A percentile compares a stretch with the other conserved stretches of the same genome.
phyloP scores from a whole-genome alignment of 805 yeast species.

The Sporopachydermia lactativora region DNA sequence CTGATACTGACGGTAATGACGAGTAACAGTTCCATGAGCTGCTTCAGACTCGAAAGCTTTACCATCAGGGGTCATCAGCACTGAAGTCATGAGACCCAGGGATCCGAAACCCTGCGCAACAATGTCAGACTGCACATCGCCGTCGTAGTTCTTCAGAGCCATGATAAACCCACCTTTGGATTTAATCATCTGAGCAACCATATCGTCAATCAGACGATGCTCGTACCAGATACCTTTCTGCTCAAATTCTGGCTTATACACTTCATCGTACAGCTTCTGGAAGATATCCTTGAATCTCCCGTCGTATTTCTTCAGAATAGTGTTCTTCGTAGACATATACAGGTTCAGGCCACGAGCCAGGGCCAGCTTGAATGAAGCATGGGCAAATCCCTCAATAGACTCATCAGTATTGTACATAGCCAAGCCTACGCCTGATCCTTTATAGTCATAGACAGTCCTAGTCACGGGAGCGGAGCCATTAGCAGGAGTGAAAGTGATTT shows the following conservation, averaged over 20 bases:
- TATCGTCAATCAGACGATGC: conserved; percentile 74
- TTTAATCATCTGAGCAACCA: conserved; percentile 83
- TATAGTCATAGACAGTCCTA: conserved; percentile 44
- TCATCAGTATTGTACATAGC: conserved; percentile 80
- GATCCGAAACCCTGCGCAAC: conserved; percentile 85
- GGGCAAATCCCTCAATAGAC: conserved; percentile 65
- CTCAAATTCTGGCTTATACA: conserved; percentile 45
- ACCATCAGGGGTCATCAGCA: conserved; percentile 72
- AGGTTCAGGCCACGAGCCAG: conserved; percentile 47
- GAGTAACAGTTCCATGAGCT: conserved; percentile 80
- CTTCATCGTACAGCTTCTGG: conserved; percentile 45
- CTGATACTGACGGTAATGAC: conserved; percentile 75
- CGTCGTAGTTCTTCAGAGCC: conserved; percentile 77
- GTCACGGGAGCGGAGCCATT: conserved; percentile 35
- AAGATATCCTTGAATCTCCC: conserved; percentile 76
- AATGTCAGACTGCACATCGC: conserved; percentile 76
- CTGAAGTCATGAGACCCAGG: conserved; percentile 74
- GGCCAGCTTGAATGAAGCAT: conserved; percentile 67
- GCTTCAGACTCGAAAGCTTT: conserved; percentile 79
- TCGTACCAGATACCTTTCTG: conserved; percentile 53
- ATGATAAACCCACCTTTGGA: conserved; percentile 72
- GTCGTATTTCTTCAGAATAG: conserved; percentile 69
- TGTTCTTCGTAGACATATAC: conserved; percentile 63
- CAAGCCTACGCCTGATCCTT: conserved; percentile 59
- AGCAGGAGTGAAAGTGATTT: conserved; percentile 52